Evolutionary conservation across 2,329 filamentous ascomycete species (phyloP).

Genomic region (Aureobasidium melanogenum): DNA sequence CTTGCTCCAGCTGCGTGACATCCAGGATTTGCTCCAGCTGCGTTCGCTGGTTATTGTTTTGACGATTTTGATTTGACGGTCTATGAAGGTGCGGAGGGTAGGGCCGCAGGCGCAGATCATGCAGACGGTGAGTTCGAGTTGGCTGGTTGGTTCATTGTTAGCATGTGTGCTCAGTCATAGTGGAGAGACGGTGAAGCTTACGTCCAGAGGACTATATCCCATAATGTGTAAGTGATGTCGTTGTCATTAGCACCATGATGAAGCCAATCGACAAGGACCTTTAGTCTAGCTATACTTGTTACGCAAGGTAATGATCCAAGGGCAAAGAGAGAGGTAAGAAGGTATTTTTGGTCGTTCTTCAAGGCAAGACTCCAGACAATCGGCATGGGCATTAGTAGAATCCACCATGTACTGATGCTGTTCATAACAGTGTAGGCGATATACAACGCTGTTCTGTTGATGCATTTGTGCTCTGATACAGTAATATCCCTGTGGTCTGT

Average conservation of each 20-base stretch:
- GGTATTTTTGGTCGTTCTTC: constrained; percentile 44
- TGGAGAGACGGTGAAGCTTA: background rate
- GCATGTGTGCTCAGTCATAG: background rate
- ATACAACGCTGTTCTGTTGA: constrained; percentile 5
- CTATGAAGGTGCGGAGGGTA: constrained; percentile 8
- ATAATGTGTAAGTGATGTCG: background rate
- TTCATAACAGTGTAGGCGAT: constrained; percentile 10
- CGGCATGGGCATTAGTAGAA: constrained; percentile 6
- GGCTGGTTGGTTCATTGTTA: background rate
- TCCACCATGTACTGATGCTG: constrained; percentile 7
- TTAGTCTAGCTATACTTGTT: background rate
- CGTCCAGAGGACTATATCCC: constrained; percentile 6
- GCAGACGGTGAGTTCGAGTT: constrained; percentile 10
- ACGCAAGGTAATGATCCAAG: constrained; percentile 28
- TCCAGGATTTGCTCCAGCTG: background rate
- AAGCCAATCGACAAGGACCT: constrained; percentile 1
- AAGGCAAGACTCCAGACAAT: constrained; percentile 23
- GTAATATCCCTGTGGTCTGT: background rate
- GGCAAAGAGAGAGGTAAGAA: constrained; percentile 39
- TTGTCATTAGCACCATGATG: background rate
- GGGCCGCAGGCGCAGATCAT: constrained; percentile 10
- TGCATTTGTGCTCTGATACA: background rate
- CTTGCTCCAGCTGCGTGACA: background rate
- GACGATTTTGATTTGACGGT: constrained; percentile 7
- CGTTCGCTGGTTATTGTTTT: background rate